These are phyloP conservation scores for Theobroma cacao DNA, from an alignment of 345 rosid species.

Conservation along the genomic window DNA sequence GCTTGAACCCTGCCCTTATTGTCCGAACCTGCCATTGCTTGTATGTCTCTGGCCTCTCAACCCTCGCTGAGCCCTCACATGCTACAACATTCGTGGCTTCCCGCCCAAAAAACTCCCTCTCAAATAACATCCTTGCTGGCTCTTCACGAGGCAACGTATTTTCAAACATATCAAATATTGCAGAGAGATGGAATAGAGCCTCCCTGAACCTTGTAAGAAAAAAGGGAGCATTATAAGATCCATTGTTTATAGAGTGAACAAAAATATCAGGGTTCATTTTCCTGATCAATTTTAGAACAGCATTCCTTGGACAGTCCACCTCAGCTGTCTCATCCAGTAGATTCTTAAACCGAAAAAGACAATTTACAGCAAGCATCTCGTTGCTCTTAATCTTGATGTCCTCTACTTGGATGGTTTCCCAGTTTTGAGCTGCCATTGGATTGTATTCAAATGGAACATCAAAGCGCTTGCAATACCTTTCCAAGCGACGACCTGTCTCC, in stretches of 20 bases:
- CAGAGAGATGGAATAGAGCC: slow-evolving; percentile 72
- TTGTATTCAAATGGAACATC: slow-evolving; percentile 76
- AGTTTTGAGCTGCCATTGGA: slow-evolving; percentile 49
- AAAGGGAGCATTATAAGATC: slow-evolving; percentile 74
- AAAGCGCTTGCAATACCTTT: slow-evolving; percentile 65
- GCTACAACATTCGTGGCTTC: slow-evolving; percentile 70
- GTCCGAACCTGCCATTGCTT: slow-evolving; percentile 73
- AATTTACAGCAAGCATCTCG: slow-evolving; percentile 70
- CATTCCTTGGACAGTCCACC: slow-evolving; percentile 53
- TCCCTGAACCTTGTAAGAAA: slow-evolving; percentile 72
- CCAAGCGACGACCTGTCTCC: slow-evolving; percentile 70
- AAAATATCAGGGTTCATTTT: slow-evolving; percentile 56
- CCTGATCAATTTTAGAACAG: slow-evolving; percentile 53
- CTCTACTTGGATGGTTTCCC: slow-evolving; percentile 66
- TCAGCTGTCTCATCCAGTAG: slow-evolving; percentile 67
- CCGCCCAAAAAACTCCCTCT: slow-evolving; percentile 60
- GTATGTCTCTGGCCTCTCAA: slow-evolving; percentile 80
- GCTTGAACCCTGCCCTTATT: slow-evolving; percentile 66
- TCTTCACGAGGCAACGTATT: slow-evolving; percentile 43
- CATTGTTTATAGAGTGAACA: slow-evolving; percentile 47
- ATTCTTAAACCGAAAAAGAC: slow-evolving; percentile 38
- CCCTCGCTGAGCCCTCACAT: slow-evolving; percentile 75
- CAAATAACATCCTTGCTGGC: slow-evolving; percentile 48
- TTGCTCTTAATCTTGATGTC: slow-evolving; percentile 54
- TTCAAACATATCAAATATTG: slow-evolving; percentile 64